Percentiles rank a stretch among this genome's conserved stretches.
Conservation (phyloP, 2,329 filamentous ascomycete genomes). For the Orbilia ellipsospora region DNA sequence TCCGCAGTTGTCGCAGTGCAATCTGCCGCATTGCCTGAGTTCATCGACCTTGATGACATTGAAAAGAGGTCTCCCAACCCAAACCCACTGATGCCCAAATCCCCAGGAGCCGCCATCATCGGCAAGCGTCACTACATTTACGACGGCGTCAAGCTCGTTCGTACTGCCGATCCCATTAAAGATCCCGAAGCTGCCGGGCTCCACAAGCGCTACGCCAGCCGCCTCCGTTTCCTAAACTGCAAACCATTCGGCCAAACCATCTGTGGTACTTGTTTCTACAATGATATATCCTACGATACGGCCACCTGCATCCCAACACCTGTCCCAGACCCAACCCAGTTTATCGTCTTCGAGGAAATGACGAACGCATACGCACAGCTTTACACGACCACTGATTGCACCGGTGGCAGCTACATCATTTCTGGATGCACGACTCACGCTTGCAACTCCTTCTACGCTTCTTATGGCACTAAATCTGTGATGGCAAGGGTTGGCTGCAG, state of each 20-base stretch:
- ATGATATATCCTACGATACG: background rate
- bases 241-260: conserved; percentile 15
- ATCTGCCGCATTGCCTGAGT: conserved; percentile 9
- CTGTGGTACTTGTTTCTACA: conserved; percentile 20
- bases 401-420: too few species aligned
- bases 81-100: conserved; percentile 13
- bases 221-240: conserved; percentile 22
- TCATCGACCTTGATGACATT: conserved; percentile 9
- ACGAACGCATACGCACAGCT: too few species aligned
- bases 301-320: too few species aligned
- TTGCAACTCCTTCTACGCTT: too few species aligned
- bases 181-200: conserved; percentile 12
- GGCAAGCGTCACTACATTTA: conserved; percentile 17
- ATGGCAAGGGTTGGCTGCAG: too few species aligned
- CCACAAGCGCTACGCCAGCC: conserved; percentile 21
- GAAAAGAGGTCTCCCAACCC: conserved; percentile 14
- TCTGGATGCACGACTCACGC: too few species aligned
- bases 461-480: too few species aligned
- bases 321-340: too few species aligned
- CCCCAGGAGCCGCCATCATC: conserved; percentile 6
- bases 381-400: too few species aligned
- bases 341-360: too few species aligned
- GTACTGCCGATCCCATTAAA: conserved; percentile 11
- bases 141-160: conserved; percentile 17
- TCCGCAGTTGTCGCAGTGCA: conserved; percentile 18